phyloP scores from a whole-genome alignment of 2,329 filamentous ascomycete genomes.

The Amphichorda felina region DNA sequence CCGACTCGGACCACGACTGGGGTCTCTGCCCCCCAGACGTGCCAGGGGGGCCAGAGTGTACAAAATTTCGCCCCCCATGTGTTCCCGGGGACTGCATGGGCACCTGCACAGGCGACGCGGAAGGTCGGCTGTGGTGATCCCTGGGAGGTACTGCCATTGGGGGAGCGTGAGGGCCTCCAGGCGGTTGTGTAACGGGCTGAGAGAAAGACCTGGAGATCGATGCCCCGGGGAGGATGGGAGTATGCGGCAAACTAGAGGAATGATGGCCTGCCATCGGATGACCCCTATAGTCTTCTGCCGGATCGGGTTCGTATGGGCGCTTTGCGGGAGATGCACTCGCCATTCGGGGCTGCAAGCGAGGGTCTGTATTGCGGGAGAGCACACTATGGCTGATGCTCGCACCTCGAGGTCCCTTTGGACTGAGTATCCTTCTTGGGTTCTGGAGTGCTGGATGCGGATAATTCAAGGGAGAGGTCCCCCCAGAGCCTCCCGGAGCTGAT shows the following conservation, averaged over 20 bases:
- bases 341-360: conserved; percentile 8
- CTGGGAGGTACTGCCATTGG: conserved; percentile 10
- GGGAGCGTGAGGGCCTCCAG: conserved; percentile 12
- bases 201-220: conserved; percentile 20
- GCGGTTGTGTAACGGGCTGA: conserved; percentile 17
- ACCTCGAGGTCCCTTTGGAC: conserved; percentile 17
- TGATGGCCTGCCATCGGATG: conserved; percentile 14
- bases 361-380: conserved; percentile 11
- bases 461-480: too few species aligned
- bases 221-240: conserved; percentile 9
- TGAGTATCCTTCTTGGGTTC: conserved; percentile 10
- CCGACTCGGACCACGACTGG: conserved; percentile 17
- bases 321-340: conserved; percentile 16
- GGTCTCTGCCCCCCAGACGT: background rate
- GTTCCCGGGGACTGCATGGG: background rate
- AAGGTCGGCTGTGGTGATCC: conserved; percentile 10
- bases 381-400: conserved; percentile 14
- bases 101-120: conserved; percentile 8
- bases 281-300: conserved; percentile 12
- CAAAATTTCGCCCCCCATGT: conserved; percentile 1
- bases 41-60: conserved; percentile 2
- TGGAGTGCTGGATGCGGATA: background rate
- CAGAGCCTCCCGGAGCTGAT: too few species aligned
- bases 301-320: conserved; percentile 17
- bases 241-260: conserved; percentile 10